Percentiles rank a stretch among this genome's conserved stretches.
Conservation (phyloP, 169 alveolate genomes). For the Plasmodium malariae region DNA sequence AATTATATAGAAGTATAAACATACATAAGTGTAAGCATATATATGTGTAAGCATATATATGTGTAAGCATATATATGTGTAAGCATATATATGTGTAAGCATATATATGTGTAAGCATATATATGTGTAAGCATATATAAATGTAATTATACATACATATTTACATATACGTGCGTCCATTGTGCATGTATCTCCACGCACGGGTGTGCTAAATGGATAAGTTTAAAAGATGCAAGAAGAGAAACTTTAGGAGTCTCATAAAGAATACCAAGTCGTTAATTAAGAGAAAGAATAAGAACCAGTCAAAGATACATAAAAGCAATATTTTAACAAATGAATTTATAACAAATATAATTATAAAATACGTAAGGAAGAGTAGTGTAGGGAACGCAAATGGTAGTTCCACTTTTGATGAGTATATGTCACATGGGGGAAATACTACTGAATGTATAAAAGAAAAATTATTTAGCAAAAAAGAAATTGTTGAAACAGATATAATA, state of each 20-base stretch:
- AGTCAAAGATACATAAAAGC: neutral
- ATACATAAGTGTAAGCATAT: too few species aligned
- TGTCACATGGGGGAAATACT: too few species aligned
- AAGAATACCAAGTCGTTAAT: constrained; percentile 11
- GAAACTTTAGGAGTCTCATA: constrained; percentile 18
- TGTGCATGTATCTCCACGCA: too few species aligned
- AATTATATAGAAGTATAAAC: too few species aligned
- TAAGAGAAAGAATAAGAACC: constrained; percentile 13
- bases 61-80: too few species aligned
- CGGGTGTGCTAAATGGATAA: constrained; percentile 41
- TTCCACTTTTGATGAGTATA: too few species aligned
- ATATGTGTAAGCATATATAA: too few species aligned
- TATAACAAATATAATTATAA: constrained; percentile 53
- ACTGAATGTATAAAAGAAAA: constrained; percentile 34
- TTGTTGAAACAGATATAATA: constrained; percentile 44
- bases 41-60: too few species aligned
- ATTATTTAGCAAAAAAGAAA: constrained; percentile 22
- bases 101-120: too few species aligned
- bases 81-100: too few species aligned
- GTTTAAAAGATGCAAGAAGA: constrained; percentile 54
- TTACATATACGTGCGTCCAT: too few species aligned
- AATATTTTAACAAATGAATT: constrained; percentile 6
- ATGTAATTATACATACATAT: too few species aligned
- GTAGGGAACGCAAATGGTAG: constrained; percentile 12
- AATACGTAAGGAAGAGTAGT: constrained; percentile 40